These are phyloP conservation scores for Erodium maritimum DNA, from an alignment of 345 rosid genomes.

Conservation along the genomic window DNA sequence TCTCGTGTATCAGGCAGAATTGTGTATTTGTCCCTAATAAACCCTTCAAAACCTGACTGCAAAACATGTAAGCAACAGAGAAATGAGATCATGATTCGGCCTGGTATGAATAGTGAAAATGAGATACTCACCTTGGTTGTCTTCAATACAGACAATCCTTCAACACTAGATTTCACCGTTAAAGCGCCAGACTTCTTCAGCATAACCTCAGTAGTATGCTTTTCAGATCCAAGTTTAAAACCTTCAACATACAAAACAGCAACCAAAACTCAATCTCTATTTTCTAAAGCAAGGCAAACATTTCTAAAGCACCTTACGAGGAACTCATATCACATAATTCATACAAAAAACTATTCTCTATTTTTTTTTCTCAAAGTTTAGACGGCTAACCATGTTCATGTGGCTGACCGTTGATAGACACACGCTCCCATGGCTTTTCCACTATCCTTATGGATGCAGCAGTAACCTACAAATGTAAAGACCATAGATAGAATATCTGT, in stretches of 20 bases:
- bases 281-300: too few species aligned
- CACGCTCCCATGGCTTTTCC: slow-evolving; percentile 98
- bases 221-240: slow-evolving; percentile 93
- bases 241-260: slow-evolving; percentile 31
- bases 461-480: slow-evolving; percentile 36
- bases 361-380: not conserved
- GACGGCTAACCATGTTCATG: slow-evolving; percentile 58
- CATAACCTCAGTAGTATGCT: slow-evolving; percentile 57
- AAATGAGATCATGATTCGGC: slow-evolving; percentile 4
- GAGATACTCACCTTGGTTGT: slow-evolving; percentile 60
- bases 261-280: not conserved
- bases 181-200: slow-evolving; percentile 56
- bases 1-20: slow-evolving; percentile 84
- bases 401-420: slow-evolving; percentile 43
- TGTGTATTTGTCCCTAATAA: slow-evolving; percentile 76
- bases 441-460: slow-evolving; percentile 55
- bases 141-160: slow-evolving; percentile 68
- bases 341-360: slow-evolving; percentile 1
- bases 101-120: not conserved
- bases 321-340: not conserved
- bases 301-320: too few species aligned
- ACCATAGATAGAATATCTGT: not conserved
- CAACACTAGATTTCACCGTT: slow-evolving; percentile 56
- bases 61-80: slow-evolving; percentile 9
- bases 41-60: slow-evolving; percentile 96